Percentiles rank a stretch among this genome's conserved stretches.
Evolutionary conservation across 176 grass and related monocot genomes (phyloP).

Genomic region (Otatea glauca): DNA sequence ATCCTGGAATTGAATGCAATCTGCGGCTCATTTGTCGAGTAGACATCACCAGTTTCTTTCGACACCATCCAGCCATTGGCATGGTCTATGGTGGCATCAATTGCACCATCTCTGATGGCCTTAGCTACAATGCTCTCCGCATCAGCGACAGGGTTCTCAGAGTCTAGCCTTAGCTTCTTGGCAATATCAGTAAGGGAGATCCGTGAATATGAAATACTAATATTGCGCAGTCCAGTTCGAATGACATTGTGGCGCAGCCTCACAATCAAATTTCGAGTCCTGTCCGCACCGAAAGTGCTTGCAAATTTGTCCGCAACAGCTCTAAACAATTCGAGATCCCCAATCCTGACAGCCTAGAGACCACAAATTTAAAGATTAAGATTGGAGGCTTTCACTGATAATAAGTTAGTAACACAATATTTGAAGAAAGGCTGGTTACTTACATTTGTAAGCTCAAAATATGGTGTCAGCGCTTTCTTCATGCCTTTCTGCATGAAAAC

Average conservation of each 20-base stretch:
- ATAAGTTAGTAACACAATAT: background rate
- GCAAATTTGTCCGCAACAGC: constrained; percentile 77
- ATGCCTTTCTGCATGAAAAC: constrained; percentile 95
- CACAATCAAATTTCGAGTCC: constrained; percentile 86
- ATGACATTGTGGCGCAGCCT: constrained; percentile 89
- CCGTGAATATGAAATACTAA: constrained; percentile 80
- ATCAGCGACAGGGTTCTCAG: constrained; percentile 74
- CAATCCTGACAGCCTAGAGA: constrained; percentile 73
- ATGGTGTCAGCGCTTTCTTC: constrained; percentile 83
- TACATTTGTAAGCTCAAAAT: constrained; percentile 93
- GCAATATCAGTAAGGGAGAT: constrained; percentile 82
- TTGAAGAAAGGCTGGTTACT: constrained; percentile 12
- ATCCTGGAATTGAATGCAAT: constrained; percentile 85
- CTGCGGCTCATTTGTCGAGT: constrained; percentile 88
- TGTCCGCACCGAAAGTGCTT: constrained; percentile 73
- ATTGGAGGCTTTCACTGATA: background rate
- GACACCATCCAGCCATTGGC: constrained; percentile 84
- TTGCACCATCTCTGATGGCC: constrained; percentile 85
- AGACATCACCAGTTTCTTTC: constrained; percentile 88
- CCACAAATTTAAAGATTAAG: constrained; percentile 23
- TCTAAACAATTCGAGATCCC: constrained; percentile 82
- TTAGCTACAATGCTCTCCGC: constrained; percentile 89
- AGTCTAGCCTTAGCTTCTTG: constrained; percentile 72
- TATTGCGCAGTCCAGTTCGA: constrained; percentile 82
- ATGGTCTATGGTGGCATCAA: constrained; percentile 83